Conservation (phyloP, 345 rosid species). For the Rubroshorea leprosula region DNA sequence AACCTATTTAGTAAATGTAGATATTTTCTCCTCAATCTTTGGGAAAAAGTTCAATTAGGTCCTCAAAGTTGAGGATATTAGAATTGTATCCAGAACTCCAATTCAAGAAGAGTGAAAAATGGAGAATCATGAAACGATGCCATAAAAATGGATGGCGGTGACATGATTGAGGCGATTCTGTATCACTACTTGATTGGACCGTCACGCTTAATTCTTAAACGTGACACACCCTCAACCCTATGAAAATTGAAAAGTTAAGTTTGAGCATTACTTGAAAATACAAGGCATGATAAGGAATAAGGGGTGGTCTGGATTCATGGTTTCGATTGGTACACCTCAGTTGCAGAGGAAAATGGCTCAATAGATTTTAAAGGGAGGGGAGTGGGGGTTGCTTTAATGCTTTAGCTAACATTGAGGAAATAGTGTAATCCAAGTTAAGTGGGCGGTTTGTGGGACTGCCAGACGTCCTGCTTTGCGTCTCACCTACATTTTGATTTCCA, state of each 20-base stretch:
- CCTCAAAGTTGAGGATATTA: too few relatives aligned
- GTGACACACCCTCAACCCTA: neutral
- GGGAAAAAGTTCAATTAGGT: too few relatives aligned
- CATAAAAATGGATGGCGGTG: neutral
- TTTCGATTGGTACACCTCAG: too few relatives aligned
- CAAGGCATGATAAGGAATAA: neutral
- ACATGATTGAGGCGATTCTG: neutral
- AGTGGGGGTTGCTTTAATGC: neutral
- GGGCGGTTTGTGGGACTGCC: neutral
- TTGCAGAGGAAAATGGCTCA: too few relatives aligned
- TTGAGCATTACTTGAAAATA: too few relatives aligned
- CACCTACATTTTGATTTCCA: neutral
- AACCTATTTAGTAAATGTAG: too few relatives aligned
- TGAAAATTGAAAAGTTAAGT: neutral
- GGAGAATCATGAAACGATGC: neutral
- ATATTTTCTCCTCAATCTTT: too few relatives aligned
- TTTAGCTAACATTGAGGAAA: neutral
- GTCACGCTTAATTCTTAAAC: neutral
- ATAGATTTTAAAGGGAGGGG: too few relatives aligned
- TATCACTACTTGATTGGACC: neutral
- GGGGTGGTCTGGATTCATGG: neutral
- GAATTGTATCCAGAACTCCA: too few relatives aligned
- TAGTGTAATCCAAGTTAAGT: neutral
- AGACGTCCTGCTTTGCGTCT: neutral
- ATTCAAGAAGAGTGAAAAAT: too few relatives aligned